phyloP scores from a whole-genome alignment of 2,329 filamentous ascomycete species.

The Penicillium sp. region DNA sequence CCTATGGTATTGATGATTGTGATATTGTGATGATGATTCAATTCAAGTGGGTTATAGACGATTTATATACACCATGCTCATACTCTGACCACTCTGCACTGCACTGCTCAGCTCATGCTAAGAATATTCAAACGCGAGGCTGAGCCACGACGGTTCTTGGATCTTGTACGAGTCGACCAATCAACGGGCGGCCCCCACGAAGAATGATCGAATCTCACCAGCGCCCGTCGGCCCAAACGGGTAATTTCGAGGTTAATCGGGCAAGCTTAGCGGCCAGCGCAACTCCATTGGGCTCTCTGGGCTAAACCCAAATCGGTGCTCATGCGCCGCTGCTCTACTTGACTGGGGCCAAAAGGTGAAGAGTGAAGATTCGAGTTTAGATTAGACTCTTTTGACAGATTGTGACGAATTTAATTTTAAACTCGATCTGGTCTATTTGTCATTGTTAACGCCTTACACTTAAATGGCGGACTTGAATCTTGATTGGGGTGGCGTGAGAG shows the following conservation, averaged over 20 bases:
- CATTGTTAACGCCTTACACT: too few species aligned
- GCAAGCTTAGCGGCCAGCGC: neutral
- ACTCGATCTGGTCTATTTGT: too few species aligned
- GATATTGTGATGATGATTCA: too few species aligned
- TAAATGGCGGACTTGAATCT: too few species aligned
- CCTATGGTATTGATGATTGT: too few species aligned
- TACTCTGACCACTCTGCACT: neutral
- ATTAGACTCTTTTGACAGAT: too few species aligned
- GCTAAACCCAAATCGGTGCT: neutral
- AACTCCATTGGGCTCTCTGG: neutral
- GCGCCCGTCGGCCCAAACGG: neutral
- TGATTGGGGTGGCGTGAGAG: too few species aligned
- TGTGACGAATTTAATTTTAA: too few species aligned
- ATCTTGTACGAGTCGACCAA: neutral
- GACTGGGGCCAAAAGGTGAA: too few species aligned
- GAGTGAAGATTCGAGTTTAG: too few species aligned
- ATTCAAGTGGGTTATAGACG: too few species aligned
- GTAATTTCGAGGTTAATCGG: neutral
- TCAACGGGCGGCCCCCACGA: neutral
- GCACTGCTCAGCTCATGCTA: neutral
- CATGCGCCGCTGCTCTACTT: neutral
- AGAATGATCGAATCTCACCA: neutral
- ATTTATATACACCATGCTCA: too few species aligned
- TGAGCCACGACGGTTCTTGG: neutral
- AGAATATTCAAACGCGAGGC: neutral